phyloP scores from a whole-genome alignment of 371 early-diverging fungal species.

The Mortierella sp. region DNA sequence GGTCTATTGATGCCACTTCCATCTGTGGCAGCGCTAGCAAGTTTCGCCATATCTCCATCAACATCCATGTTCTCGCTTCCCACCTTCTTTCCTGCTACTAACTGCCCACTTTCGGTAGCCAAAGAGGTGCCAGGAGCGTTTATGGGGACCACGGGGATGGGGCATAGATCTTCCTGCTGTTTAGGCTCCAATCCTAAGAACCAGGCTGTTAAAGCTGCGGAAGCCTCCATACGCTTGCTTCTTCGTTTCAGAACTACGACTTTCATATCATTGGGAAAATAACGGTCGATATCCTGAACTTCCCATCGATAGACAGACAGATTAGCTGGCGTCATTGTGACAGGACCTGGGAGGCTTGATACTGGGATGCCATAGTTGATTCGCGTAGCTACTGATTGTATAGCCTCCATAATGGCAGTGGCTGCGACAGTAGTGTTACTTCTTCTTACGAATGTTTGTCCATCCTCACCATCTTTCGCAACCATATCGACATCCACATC shows the following conservation, averaged over 20 bases:
- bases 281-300: slow-evolving; percentile 59
- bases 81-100: slow-evolving; percentile 1
- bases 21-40: slow-evolving; percentile 1
- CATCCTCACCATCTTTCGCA: background rate
- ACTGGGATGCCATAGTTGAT: slow-evolving; percentile 54
- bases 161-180: slow-evolving; percentile 46
- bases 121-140: background rate
- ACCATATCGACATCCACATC: slow-evolving; percentile 22
- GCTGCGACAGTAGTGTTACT: slow-evolving; percentile 26
- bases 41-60: background rate
- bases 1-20: slow-evolving; percentile 1
- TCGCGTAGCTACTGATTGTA: slow-evolving; percentile 40
- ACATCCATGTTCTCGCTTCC: slow-evolving; percentile 33
- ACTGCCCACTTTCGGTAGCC: background rate
- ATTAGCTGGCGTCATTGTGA: slow-evolving; percentile 37
- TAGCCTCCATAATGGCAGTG: slow-evolving; percentile 43
- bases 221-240: slow-evolving; percentile 49
- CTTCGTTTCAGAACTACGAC: slow-evolving; percentile 39
- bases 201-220: slow-evolving; percentile 55
- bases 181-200: slow-evolving; percentile 42
- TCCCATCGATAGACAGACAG: slow-evolving; percentile 71
- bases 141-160: slow-evolving; percentile 15
- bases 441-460: slow-evolving; percentile 3
- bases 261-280: slow-evolving; percentile 43
- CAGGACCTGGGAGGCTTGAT: slow-evolving; percentile 27